Base-by-base conservation (phyloP, 129 eudicot genomes). In the Cynara cardunculus region DNA sequence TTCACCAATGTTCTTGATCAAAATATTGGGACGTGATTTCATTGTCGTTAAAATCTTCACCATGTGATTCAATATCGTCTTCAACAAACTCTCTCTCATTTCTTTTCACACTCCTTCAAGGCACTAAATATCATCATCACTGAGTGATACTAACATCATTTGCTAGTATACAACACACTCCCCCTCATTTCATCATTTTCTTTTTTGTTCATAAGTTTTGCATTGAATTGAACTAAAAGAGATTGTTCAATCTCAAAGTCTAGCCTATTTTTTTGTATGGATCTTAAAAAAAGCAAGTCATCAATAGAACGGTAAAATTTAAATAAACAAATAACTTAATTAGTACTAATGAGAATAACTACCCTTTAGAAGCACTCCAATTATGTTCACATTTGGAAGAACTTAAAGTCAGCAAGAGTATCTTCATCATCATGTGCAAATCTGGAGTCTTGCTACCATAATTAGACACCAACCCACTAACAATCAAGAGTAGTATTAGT, bases 401-500 rank as follows among this genome's bases (percentile, higher is more conserved):
- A 61, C 8, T 30, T 21, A 9, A 31, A 62, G 56, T 53, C 19
- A 27, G 12, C n/a, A 5, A 28, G 21, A 75, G n/a, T 75, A 74
- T 74, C 69, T 62, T 74, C 41, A n/a, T 49, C 69, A 62, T 62
- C 14, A 24, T 22, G 28, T 62, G 69, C 79, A 56, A 64, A 53
- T 74, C 69, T 75, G n/a, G 19, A 67, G 70, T 39, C 12, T 28
- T 75, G 79, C 49, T 53, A 75, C 44, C 69, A 56, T 30, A 4
- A 6, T 6, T 53, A 75, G 78, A 26, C 78, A 16, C 78, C 69
- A 62, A 62, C 13, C 69, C 14, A 22, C 69, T 22, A 62, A 62
- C 28, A 62, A 62, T 24, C 0, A 53, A 18, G 8, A 62, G 10
- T 24, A 19, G 69, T 22, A 62, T 8, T 62, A 62, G 69, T 61